These are phyloP conservation scores for Cutaneotrichosporon cyanovorans DNA, from an alignment of 1,284 basidiomycete species.

Conservation along the genomic window DNA sequence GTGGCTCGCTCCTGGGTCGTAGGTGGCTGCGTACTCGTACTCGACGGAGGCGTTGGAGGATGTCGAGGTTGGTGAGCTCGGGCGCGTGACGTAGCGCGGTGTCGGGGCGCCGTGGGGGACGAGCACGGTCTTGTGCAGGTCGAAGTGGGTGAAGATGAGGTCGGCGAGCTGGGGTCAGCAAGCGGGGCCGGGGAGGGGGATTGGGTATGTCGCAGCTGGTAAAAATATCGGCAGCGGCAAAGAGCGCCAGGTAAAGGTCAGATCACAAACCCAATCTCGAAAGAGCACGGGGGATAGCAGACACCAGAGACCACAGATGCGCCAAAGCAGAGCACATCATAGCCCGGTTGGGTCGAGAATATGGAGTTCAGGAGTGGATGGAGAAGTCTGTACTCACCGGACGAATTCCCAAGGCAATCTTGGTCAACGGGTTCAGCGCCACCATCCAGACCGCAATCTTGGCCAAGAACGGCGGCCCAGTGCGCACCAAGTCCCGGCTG, in stretches of 20 bases:
- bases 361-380: too few species aligned
- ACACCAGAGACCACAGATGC: too few species aligned
- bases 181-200: too few species aligned
- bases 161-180: constrained; percentile 28
- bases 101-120: constrained; percentile 26
- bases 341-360: too few species aligned
- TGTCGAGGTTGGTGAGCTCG: constrained; percentile 14
- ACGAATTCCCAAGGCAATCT: constrained; percentile 74
- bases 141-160: constrained; percentile 30
- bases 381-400: too few species aligned
- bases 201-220: too few species aligned
- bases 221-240: too few species aligned
- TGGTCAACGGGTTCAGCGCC: constrained; percentile 52
- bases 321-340: too few species aligned
- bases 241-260: too few species aligned
- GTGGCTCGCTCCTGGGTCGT: constrained; percentile 9
- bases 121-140: constrained; percentile 36
- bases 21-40: background rate
- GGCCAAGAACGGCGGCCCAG: constrained; percentile 67
- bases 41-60: constrained; percentile 4
- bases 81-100: constrained; percentile 27
- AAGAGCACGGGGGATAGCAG: too few species aligned
- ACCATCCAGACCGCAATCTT: constrained; percentile 76
- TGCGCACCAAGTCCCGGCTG: constrained; percentile 70
- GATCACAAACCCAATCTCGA: too few species aligned